Conservation (phyloP, 192 early-diverging fungal genomes). For the Coemansia sp. region DNA sequence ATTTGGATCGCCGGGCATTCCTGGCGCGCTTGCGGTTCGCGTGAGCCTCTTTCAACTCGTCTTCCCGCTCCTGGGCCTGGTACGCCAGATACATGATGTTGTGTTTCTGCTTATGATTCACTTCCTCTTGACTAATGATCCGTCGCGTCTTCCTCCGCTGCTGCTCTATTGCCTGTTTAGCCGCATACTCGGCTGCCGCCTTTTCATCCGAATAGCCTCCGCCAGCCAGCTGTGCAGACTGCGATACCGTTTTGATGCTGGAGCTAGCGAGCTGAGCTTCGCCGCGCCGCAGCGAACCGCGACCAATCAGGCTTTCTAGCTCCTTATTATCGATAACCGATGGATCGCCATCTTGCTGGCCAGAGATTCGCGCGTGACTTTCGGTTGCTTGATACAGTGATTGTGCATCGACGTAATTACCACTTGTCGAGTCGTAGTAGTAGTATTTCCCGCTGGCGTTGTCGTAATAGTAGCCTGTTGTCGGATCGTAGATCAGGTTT, state of each 20-base stretch:
- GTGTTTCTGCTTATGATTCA: constrained; percentile 61
- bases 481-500: constrained; percentile 34
- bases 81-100: constrained; percentile 77
- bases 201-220: constrained; percentile 36
- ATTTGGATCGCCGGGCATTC: constrained; percentile 63
- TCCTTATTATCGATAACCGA: constrained; percentile 18
- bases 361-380: not conserved
- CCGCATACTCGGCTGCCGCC: constrained; percentile 20
- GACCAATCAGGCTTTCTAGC: constrained; percentile 35
- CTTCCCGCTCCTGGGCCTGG: constrained; percentile 67
- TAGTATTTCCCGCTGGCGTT: constrained; percentile 25
- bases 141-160: constrained; percentile 18
- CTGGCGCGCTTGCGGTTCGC: constrained; percentile 62
- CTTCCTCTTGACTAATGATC: constrained; percentile 17
- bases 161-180: constrained; percentile 16
- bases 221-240: constrained; percentile 20
- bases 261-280: constrained; percentile 13
- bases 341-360: constrained; percentile 3
- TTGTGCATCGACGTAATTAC: constrained; percentile 30
- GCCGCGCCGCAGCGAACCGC: constrained; percentile 27
- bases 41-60: constrained; percentile 60
- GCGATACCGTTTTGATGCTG: constrained; percentile 13
- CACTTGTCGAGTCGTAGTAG: constrained; percentile 27
- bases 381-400: constrained; percentile 1
- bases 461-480: constrained; percentile 48